Evolutionary conservation across 331 rosid species (phyloP).

Genomic region (Malus hybrid): DNA sequence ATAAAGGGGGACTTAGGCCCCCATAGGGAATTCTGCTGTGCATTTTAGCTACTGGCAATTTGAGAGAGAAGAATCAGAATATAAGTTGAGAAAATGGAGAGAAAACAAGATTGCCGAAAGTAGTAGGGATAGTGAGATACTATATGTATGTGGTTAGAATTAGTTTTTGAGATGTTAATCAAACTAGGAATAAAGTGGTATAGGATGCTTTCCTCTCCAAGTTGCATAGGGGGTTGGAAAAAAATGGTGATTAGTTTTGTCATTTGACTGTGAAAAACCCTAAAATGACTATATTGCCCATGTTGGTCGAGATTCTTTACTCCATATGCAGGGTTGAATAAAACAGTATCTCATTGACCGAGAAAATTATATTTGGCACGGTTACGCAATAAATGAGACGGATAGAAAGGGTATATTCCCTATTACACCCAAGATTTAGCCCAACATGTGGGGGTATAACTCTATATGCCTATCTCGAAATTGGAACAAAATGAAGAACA

Average conservation of each 20-base stretch:
- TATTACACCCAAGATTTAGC: background rate
- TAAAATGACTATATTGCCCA: constrained; percentile 21
- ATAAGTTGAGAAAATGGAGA: background rate
- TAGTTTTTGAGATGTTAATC: constrained; percentile 23
- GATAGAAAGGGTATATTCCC: too few species aligned
- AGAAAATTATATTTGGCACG: background rate
- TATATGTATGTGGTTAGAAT: constrained; percentile 18
- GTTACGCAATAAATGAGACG: too few species aligned
- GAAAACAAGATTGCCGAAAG: constrained; percentile 28
- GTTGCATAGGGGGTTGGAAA: constrained; percentile 37
- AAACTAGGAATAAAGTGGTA: constrained; percentile 49
- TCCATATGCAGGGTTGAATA: constrained; percentile 3
- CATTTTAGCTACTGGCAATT: constrained; percentile 7
- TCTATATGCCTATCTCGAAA: background rate
- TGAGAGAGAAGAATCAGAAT: constrained; percentile 26
- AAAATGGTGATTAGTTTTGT: constrained; percentile 43
- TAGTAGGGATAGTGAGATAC: constrained; percentile 7
- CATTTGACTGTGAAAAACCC: constrained; percentile 19
- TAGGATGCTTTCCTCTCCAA: constrained; percentile 34
- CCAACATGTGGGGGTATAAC: background rate
- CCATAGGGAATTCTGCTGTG: background rate
- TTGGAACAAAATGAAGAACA: background rate
- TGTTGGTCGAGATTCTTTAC: constrained; percentile 8
- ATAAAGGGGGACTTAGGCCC: background rate
- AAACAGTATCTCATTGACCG: background rate